A percentile compares a stretch with the other conserved stretches of the same genome.
phyloP scores from a whole-genome alignment of 805 yeast species.

The Lipomyces anomalus region DNA sequence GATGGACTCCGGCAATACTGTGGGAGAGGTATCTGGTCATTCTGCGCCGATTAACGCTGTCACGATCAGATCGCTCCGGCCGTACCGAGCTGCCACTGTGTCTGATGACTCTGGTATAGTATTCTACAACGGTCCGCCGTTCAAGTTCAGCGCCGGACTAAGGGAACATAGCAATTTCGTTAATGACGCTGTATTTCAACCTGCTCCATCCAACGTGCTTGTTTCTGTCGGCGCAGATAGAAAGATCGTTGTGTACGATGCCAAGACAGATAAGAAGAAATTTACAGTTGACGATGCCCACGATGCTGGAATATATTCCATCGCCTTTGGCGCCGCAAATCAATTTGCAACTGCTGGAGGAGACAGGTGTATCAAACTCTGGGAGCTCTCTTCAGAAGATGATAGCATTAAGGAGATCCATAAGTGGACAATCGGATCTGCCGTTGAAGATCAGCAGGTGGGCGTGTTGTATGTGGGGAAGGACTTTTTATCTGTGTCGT shows the following conservation, averaged over 20 bases:
- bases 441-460: slow-evolving; percentile 70
- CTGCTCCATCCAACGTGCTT: slow-evolving; percentile 67
- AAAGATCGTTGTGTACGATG: slow-evolving; percentile 71
- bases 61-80: slow-evolving; percentile 76
- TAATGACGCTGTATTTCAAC: slow-evolving; percentile 75
- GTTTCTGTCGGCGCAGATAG: slow-evolving; percentile 86
- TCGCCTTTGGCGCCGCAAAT: slow-evolving; percentile 51
- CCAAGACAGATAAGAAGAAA: slow-evolving; percentile 72
- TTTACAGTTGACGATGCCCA: slow-evolving; percentile 45
- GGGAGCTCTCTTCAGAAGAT: slow-evolving; percentile 48
- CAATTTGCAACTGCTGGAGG: slow-evolving; percentile 77
- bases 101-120: slow-evolving; percentile 84
- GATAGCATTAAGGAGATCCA: slow-evolving; percentile 37
- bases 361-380: slow-evolving; percentile 65
- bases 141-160: slow-evolving; percentile 69
- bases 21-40: slow-evolving; percentile 94
- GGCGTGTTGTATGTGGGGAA: slow-evolving; percentile 54
- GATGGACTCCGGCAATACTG: slow-evolving; percentile 92
- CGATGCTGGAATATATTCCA: slow-evolving; percentile 73
- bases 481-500: slow-evolving; percentile 56
- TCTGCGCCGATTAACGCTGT: slow-evolving; percentile 78
- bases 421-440: slow-evolving; percentile 45
- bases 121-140: slow-evolving; percentile 88
- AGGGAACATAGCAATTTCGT: slow-evolving; percentile 74
- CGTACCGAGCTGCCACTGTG: slow-evolving; percentile 88